phyloP scores from a whole-genome alignment of 345 rosid genomes.

The thale cress (Arabidopsis thaliana) region TAIR10.1 NC_003074.8:1131501-1132000 shows the following conservation, averaged over 20 bases:
- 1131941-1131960: too few relatives aligned
- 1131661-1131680: not conserved
- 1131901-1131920: too few relatives aligned
- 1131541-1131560: not conserved
- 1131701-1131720: not conserved
- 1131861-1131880: not conserved
- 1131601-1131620: not conserved
- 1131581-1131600: not conserved
- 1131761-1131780: too few relatives aligned
- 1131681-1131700: not conserved
- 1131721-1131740: too few relatives aligned
- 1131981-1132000: too few relatives aligned
- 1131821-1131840: not conserved
- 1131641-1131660: not conserved
- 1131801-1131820: not conserved
- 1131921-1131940: too few relatives aligned
- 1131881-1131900: too few relatives aligned
- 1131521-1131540: constrained; percentile 3
- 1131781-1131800: not conserved
- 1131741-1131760: too few relatives aligned
- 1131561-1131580: not conserved
- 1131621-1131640: not conserved
- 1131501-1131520: not conserved
- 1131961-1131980: too few relatives aligned
- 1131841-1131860: not conserved